These are phyloP conservation scores for Xylaria sp. DNA, from an alignment of 2,329 filamentous ascomycete species.

Conservation along the genomic window DNA sequence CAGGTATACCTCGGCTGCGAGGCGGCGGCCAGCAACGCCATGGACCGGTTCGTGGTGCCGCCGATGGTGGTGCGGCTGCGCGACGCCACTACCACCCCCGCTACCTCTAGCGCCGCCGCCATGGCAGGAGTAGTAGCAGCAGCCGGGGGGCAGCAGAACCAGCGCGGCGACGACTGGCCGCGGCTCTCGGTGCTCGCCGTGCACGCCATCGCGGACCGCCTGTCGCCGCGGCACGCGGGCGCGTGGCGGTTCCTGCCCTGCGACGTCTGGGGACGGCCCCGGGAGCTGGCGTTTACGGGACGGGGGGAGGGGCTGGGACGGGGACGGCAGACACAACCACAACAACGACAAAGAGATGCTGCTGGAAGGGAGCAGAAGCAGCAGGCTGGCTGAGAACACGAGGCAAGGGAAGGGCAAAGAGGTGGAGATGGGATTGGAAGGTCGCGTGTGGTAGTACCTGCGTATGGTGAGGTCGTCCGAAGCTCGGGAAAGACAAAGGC, in stretches of 20 bases:
- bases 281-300: constrained; percentile 35
- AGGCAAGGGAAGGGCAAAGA: not conserved
- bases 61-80: constrained; percentile 35
- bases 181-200: constrained; percentile 36
- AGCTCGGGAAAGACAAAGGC: no score
- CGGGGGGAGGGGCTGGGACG: not conserved
- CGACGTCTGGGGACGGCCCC: constrained; percentile 37
- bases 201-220: constrained; percentile 35
- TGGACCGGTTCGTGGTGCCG: constrained; percentile 30
- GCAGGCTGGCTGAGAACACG: no score
- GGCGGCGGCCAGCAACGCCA: constrained; percentile 7
- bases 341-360: no score
- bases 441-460: not conserved
- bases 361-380: no score
- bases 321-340: not conserved
- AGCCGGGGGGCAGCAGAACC: not conserved
- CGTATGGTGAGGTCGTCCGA: no score
- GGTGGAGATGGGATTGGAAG: not conserved
- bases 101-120: no score
- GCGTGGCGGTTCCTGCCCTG: constrained; percentile 41
- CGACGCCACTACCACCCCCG: constrained; percentile 28
- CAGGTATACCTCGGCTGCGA: constrained; percentile 25
- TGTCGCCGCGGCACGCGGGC: constrained; percentile 30
- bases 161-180: constrained; percentile 27
- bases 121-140: not conserved